These are phyloP conservation scores for Leccinum variicolor DNA, from an alignment of 768 basidiomycete species.

Conservation along the genomic window DNA sequence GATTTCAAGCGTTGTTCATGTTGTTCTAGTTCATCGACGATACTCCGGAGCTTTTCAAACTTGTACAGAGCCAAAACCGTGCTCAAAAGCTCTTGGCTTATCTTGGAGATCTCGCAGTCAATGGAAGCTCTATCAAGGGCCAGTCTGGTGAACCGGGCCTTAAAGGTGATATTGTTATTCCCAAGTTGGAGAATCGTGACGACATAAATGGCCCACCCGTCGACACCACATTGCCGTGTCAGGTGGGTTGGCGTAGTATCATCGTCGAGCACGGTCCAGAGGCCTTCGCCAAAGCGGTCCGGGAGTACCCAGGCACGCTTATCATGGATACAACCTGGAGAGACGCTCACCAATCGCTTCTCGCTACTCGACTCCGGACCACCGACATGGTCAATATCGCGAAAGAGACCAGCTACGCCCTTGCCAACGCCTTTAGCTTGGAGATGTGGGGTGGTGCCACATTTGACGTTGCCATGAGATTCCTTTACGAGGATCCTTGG, in stretches of 20 bases:
- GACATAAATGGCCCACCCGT: constrained; percentile 71
- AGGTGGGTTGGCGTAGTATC: constrained; percentile 95
- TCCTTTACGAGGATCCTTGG: constrained; percentile 99
- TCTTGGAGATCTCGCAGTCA: constrained; percentile 96
- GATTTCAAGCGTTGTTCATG: constrained; percentile 6
- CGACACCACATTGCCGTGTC: constrained; percentile 81
- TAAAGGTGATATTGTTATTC: constrained; percentile 81
- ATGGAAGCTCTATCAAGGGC: constrained; percentile 97
- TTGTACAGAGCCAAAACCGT: constrained; percentile 96
- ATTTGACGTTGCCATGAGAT: constrained; percentile 98
- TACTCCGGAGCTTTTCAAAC: constrained; percentile 98
- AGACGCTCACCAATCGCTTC: constrained; percentile 96
- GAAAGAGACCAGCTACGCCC: constrained; percentile 92
- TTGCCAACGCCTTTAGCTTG: constrained; percentile 92
- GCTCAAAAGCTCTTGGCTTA: constrained; percentile 97
- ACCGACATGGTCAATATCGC: constrained; percentile 98
- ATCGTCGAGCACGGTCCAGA: constrained; percentile 97
- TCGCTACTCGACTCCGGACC: constrained; percentile 94
- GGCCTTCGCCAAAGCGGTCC: constrained; percentile 96
- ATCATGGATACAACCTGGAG: constrained; percentile 99
- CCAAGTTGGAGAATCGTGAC: constrained; percentile 73
- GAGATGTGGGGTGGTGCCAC: constrained; percentile 99
- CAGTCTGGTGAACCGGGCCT: constrained; percentile 94
- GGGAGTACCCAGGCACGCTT: constrained; percentile 90
- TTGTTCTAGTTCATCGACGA: constrained; percentile 90